Conservation (phyloP, 768 basidiomycete genomes). For the Hysterangium stoloniferum region DNA sequence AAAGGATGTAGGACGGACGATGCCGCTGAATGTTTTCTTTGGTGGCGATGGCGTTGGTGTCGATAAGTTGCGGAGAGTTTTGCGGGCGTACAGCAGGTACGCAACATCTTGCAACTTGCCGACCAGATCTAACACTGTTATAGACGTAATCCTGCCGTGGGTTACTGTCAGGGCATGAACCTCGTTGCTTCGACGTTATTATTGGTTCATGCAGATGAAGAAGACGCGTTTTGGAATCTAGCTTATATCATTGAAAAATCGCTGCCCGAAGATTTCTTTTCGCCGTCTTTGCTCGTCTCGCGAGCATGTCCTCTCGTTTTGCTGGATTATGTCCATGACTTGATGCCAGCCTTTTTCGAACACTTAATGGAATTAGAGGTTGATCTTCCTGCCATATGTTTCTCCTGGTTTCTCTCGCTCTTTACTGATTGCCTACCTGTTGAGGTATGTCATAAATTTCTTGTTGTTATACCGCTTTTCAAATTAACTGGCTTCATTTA, state of each 20-base stretch:
- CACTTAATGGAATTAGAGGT: slow-evolving; percentile 79
- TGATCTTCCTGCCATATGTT: slow-evolving; percentile 90
- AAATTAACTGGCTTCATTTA: slow-evolving; percentile 21
- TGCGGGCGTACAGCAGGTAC: slow-evolving; percentile 89
- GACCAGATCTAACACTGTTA: background rate
- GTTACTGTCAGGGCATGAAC: slow-evolving; percentile 95
- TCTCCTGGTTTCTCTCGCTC: slow-evolving; percentile 96
- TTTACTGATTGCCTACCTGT: slow-evolving; percentile 96
- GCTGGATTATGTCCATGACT: slow-evolving; percentile 76
- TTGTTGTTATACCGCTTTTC: background rate
- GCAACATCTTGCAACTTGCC: background rate
- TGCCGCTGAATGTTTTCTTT: slow-evolving; percentile 95
- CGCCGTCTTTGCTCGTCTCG: slow-evolving; percentile 84
- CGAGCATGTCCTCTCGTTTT: slow-evolving; percentile 91
- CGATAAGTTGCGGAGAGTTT: slow-evolving; percentile 79
- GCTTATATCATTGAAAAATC: slow-evolving; percentile 82
- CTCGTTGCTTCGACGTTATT: slow-evolving; percentile 91
- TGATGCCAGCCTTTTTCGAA: slow-evolving; percentile 61
- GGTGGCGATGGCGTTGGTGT: slow-evolving; percentile 95
- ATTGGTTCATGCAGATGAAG: slow-evolving; percentile 88
- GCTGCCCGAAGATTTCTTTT: slow-evolving; percentile 89
- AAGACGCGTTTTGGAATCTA: slow-evolving; percentile 96
- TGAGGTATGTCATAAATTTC: slow-evolving; percentile 47
- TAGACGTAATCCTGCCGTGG: slow-evolving; percentile 87
- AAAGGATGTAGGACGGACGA: slow-evolving; percentile 88